Evolutionary conservation across 2,329 filamentous ascomycete species (phyloP).

Genomic region (Diaporthe velutina): DNA sequence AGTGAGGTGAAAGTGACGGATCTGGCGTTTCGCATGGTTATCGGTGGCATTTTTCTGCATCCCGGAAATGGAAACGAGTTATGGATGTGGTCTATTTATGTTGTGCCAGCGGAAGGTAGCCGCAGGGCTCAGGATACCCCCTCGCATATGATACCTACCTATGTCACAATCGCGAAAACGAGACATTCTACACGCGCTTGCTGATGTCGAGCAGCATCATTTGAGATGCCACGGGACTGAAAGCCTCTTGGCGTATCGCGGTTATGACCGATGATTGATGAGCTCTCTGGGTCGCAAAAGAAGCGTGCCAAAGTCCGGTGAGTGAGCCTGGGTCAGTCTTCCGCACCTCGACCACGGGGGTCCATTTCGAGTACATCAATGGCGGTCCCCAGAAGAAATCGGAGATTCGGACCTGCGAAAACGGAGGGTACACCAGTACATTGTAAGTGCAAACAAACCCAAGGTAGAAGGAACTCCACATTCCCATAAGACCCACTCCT

Average conservation of each 20-base stretch:
- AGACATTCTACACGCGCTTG: neutral
- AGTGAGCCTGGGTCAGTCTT: neutral
- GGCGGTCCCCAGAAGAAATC: neutral
- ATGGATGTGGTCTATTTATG: constrained; percentile 1
- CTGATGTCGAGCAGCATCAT: constrained; percentile 28
- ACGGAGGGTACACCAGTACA: no score
- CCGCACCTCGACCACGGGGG: no score
- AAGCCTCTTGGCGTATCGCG: no score
- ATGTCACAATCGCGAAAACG: neutral
- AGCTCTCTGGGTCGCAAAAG: neutral
- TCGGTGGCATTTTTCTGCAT: neutral
- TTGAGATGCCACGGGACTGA: constrained; percentile 9
- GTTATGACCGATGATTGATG: neutral
- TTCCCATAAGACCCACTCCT: no score
- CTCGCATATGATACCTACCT: constrained; percentile 21
- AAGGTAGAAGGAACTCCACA: no score
- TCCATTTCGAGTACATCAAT: neutral
- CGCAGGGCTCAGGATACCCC: constrained; percentile 36
- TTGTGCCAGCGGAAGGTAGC: constrained; percentile 2
- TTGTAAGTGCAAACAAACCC: no score
- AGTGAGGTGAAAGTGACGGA: neutral
- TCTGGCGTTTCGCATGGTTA: neutral
- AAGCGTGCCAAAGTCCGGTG: neutral
- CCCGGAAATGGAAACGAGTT: neutral
- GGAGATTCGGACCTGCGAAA: no score